A percentile compares a stretch with the other conserved stretches of the same genome.
These are phyloP conservation scores for Aspergillus ochraceus DNA, from an alignment of 2,329 filamentous ascomycete genomes.

Conservation along the genomic window DNA sequence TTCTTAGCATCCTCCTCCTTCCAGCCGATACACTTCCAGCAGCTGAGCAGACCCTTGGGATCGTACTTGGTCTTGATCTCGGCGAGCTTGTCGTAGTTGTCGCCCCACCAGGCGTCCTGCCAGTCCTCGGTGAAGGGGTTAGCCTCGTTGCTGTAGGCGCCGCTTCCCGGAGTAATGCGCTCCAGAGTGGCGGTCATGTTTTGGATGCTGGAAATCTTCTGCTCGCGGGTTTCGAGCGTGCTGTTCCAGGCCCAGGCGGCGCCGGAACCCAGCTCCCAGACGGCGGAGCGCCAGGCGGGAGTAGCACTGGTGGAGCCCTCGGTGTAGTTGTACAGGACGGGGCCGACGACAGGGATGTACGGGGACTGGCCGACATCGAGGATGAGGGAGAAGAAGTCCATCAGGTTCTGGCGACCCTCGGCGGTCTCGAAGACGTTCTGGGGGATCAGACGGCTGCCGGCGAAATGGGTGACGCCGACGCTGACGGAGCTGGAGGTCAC, in stretches of 20 bases:
- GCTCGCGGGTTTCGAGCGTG: constrained; percentile 10
- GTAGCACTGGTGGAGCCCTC: constrained; percentile 12
- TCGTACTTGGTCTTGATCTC: constrained; percentile 21
- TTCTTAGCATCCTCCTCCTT: background rate
- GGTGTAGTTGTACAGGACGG: constrained; percentile 17
- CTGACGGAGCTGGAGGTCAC: constrained; percentile 16
- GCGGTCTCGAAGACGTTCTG: constrained; percentile 14
- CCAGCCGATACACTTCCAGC: background rate
- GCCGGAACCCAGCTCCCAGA: constrained; percentile 16
- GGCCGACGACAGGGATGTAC: constrained; percentile 17
- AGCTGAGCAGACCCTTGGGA: constrained; percentile 7
- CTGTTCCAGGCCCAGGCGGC: constrained; percentile 16
- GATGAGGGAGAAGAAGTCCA: constrained; percentile 10
- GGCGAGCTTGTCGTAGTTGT: constrained; percentile 19
- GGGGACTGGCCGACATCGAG: constrained; percentile 5
- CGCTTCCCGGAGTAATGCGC: constrained; percentile 15
- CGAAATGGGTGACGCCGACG: constrained; percentile 18
- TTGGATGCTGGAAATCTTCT: constrained; percentile 10
- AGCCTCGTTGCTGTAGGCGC: constrained; percentile 20
- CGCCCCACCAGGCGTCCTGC: constrained; percentile 20
- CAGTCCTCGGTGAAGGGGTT: constrained; percentile 18
- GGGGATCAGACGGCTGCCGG: constrained; percentile 20
- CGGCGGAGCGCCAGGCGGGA: constrained; percentile 21
- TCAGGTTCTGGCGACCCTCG: constrained; percentile 13
- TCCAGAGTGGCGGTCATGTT: constrained; percentile 12